Percentiles rank a stretch among this genome's conserved stretches.
phyloP scores from a whole-genome alignment of 2,329 filamentous ascomycete genomes.

The Cucurbitaria berberidis region DNA sequence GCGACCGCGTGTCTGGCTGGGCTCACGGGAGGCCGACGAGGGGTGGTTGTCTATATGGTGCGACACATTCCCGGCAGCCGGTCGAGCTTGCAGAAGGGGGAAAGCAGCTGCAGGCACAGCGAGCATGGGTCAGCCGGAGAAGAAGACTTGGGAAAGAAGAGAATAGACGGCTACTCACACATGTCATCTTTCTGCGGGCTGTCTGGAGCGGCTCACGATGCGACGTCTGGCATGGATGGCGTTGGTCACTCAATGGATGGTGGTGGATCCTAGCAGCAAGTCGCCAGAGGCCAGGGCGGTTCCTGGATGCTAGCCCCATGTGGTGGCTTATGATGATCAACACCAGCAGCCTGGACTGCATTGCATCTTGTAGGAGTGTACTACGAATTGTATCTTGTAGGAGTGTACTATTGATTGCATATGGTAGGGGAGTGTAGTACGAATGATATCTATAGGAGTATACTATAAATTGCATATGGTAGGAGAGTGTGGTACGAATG shows the following conservation, averaged over 20 bases:
- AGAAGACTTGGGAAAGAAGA: constrained; percentile 9
- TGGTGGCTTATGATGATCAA: constrained; percentile 32
- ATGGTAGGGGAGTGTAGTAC: too few species aligned
- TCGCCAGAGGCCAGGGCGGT: too few species aligned
- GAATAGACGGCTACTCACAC: constrained; percentile 39
- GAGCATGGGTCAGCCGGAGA: constrained; percentile 39
- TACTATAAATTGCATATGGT: too few species aligned
- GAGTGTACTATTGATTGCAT: too few species aligned
- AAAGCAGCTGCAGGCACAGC: constrained; percentile 46
- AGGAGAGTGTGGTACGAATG: too few species aligned
- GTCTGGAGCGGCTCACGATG: constrained; percentile 21
- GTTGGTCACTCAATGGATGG: too few species aligned
- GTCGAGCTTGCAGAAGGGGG: constrained; percentile 49
- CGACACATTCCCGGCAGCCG: constrained; percentile 46
- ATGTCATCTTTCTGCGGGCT: constrained; percentile 40
- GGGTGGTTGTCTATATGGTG: constrained; percentile 44
- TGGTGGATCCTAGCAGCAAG: constrained; percentile 13
- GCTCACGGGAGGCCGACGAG: constrained; percentile 48
- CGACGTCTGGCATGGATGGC: constrained; percentile 9
- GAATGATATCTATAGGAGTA: too few species aligned
- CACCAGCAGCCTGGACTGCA: constrained; percentile 19
- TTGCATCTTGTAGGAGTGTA: too few species aligned
- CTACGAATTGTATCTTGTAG: too few species aligned
- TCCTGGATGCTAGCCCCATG: constrained; percentile 36
- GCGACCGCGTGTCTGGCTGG: constrained; percentile 54